Percentiles rank a stretch among this genome's conserved stretches.
These are phyloP conservation scores for Lepidium didymum DNA, from an alignment of 345 rosid species.

Conservation along the genomic window DNA sequence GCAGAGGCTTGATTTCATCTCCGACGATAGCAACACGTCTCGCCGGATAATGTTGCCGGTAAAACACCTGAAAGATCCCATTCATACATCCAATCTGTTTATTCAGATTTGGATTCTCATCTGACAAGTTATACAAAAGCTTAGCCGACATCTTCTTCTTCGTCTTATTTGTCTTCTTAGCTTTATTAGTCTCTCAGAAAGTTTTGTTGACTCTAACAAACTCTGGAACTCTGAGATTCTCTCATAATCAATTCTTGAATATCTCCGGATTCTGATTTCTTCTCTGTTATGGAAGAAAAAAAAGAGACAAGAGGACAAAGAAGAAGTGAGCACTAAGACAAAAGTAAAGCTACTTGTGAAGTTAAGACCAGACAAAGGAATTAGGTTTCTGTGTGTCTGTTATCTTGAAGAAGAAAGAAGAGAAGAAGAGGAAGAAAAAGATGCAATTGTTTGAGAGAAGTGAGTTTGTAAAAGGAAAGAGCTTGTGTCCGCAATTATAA, in stretches of 20 bases:
- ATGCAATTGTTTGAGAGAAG: slow-evolving; percentile 33
- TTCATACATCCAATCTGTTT: slow-evolving; percentile 89
- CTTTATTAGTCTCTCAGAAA: background rate
- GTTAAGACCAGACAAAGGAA: slow-evolving; percentile 29
- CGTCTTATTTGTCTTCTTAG: background rate
- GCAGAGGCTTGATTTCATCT: slow-evolving; percentile 37
- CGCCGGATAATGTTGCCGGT: slow-evolving; percentile 53
- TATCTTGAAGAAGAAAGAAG: slow-evolving; percentile 30
- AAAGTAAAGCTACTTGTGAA: slow-evolving; percentile 24
- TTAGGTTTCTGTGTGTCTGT: slow-evolving; percentile 22
- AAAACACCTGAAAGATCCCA: slow-evolving; percentile 77
- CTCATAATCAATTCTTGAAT: slow-evolving; percentile 11
- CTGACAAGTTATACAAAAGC: slow-evolving; percentile 49
- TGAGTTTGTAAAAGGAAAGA: slow-evolving; percentile 25
- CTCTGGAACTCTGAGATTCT: background rate
- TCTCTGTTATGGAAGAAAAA: slow-evolving; percentile 9
- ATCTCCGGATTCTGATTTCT: background rate
- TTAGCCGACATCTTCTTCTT: slow-evolving; percentile 59
- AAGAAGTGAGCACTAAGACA: slow-evolving; percentile 11
- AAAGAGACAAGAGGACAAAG: slow-evolving; percentile 28
- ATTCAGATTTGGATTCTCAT: slow-evolving; percentile 62
- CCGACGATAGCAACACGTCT: slow-evolving; percentile 34
- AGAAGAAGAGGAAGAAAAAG: slow-evolving; percentile 19
- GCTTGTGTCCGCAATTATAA: slow-evolving; percentile 40
- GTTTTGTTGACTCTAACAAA: background rate